These are phyloP conservation scores for Suhomyces bokatorum DNA, from an alignment of 1,139 yeast genomes.

Conservation along the genomic window DNA sequence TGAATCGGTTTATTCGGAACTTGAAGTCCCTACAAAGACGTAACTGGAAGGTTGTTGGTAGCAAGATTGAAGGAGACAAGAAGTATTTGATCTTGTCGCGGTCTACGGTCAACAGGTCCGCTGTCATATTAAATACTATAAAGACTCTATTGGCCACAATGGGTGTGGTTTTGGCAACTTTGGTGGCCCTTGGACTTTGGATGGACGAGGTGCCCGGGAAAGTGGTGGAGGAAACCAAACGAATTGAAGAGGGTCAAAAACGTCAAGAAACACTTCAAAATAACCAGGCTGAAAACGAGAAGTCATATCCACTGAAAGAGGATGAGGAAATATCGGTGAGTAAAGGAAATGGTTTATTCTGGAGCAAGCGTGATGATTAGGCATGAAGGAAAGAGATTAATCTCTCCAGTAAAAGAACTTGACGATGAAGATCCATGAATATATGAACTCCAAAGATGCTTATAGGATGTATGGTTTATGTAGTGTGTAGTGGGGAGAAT, in stretches of 20 bases:
- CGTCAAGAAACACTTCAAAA: not conserved
- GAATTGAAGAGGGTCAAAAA: not conserved
- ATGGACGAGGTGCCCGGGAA: constrained; percentile 9
- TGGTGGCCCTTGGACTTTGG: constrained; percentile 32
- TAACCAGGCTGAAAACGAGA: not conserved
- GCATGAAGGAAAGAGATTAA: not conserved
- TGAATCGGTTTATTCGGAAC: constrained; percentile 28
- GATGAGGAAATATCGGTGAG: not conserved
- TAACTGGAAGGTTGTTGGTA: constrained; percentile 51
- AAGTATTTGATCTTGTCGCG: constrained; percentile 38
- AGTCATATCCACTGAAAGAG: not conserved
- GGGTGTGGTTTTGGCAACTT: constrained; percentile 33
- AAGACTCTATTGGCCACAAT: constrained; percentile 35
- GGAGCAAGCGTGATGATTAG: constrained; percentile 4
- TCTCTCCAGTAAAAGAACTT: too few relatives aligned
- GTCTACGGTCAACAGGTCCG: constrained; percentile 11
- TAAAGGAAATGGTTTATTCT: constrained; percentile 2
- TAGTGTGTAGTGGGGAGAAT: too few relatives aligned
- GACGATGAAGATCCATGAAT: too few relatives aligned
- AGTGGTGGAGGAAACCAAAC: not conserved
- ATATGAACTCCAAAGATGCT: too few relatives aligned
- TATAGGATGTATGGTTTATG: too few relatives aligned
- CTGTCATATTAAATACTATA: constrained; percentile 17
- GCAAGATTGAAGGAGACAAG: constrained; percentile 26
- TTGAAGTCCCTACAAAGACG: constrained; percentile 35